Evolutionary conservation across 345 rosid species (phyloP).

Genomic region (Eucalyptus marginata): DNA sequence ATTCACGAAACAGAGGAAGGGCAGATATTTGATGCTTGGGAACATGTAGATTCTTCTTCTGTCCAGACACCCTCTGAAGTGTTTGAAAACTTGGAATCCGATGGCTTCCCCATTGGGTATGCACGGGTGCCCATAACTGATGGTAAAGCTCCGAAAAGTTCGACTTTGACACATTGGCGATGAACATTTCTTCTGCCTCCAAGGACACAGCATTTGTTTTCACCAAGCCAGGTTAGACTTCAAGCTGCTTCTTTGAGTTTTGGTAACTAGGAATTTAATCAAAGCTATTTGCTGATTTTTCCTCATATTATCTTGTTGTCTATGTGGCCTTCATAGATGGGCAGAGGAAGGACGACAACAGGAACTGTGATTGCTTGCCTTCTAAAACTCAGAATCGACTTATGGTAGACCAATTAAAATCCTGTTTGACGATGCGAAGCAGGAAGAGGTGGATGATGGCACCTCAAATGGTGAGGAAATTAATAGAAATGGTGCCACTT

Average conservation of each 20-base stretch:
- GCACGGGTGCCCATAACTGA: conserved; percentile 97
- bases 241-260: not conserved
- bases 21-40: conserved; percentile 90
- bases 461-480: conserved; percentile 89
- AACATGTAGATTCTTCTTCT: conserved; percentile 58
- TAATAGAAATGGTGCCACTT: conserved; percentile 26
- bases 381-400: conserved; percentile 75
- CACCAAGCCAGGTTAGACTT: conserved; percentile 80
- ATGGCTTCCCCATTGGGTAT: conserved; percentile 76
- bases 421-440: conserved; percentile 42
- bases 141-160: conserved; percentile 97
- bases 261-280: not conserved
- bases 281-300: not conserved
- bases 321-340: conserved; percentile 47
- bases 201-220: conserved; percentile 86
- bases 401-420: conserved; percentile 79
- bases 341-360: conserved; percentile 99
- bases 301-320: not conserved
- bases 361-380: conserved; percentile 99
- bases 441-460: conserved; percentile 61
- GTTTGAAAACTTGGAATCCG: conserved; percentile 71
- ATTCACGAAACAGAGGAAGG: conserved; percentile 85
- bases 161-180: conserved; percentile 69
- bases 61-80: conserved; percentile 93
- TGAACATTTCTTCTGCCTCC: conserved; percentile 82